Base-by-base conservation (phyloP, 2,329 filamentous ascomycete species). In the Cylindrodendrum hubeiense region DNA sequence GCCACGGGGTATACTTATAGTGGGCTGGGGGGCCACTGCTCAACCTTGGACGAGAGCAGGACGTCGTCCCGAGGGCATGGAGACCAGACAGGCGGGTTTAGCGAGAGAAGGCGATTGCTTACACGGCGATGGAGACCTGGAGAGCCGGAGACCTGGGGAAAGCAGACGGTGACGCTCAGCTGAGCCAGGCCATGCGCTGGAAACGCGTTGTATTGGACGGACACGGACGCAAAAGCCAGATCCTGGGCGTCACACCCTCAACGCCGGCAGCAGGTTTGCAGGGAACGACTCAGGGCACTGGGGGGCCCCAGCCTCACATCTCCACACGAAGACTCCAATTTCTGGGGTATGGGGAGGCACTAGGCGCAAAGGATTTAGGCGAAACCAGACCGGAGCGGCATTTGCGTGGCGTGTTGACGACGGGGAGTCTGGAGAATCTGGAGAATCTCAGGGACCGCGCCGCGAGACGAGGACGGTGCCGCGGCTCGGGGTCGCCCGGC, bases 271-370 rank as follows among this genome's bases (percentile, higher is more conserved):
- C 33, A 34, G n/a, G n/a, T 43, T 34, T 28, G 54, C 54, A 57
- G 33, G 33, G 43, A 22, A 44, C 54, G 54, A 57, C 54, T 57
- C 54, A 52, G 57, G 57, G 26, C 21, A 39, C 37, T 6, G 5
- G 37, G 37, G 37, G 37, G 6, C 17, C 41, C 53, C 41, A 28
- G 53, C 12, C 44, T 10, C n/a, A 41, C 28, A 33, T 54, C 58
- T 43, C 50, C 58, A 60, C 58, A 53, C 19, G 19, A 60, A 28
- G 58, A 60, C 50, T 54, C 49, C 58, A 49, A 49, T 60, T 59
- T 52, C 58, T 54, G 58, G 58, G 58, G 58, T 54, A 60, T 46
- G 50, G 49, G 28, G 30, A 46, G 19, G 39, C 12, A 46, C 19
- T n/a, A 22, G 19, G 6, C 12, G 22, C 19, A 22, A 46, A 22